These are phyloP conservation scores for Fomitiporia mediterranea DNA, from an alignment of 1,284 basidiomycete species.

Conservation along the genomic window DNA sequence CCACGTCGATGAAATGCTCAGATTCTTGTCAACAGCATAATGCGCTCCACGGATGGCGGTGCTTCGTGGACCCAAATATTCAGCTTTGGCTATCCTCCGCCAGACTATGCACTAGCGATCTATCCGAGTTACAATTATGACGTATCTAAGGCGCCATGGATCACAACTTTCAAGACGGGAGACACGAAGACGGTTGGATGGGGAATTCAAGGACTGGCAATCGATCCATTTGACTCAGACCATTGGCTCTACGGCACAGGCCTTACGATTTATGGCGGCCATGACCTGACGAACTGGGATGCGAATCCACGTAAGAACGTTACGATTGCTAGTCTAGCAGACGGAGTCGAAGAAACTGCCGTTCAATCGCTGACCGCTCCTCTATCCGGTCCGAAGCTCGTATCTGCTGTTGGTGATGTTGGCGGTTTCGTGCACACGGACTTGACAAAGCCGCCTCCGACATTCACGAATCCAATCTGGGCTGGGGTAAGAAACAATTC, in stretches of 20 bases:
- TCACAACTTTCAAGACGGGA: constrained; percentile 20
- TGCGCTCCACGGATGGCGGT: constrained; percentile 24
- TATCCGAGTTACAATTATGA: constrained; percentile 26
- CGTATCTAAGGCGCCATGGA: constrained; percentile 24
- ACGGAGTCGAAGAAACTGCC: constrained; percentile 24
- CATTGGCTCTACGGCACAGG: constrained; percentile 28
- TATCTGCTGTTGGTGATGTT: constrained; percentile 25
- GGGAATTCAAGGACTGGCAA: constrained; percentile 23
- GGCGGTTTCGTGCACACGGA: constrained; percentile 25
- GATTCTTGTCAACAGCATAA: constrained; percentile 13
- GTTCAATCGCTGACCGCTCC: constrained; percentile 25
- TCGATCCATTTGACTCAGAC: constrained; percentile 26
- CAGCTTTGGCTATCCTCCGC: constrained; percentile 20
- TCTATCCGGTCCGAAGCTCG: constrained; percentile 22
- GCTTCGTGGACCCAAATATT: constrained; percentile 20
- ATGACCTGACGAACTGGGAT: constrained; percentile 26
- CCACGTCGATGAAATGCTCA: not conserved
- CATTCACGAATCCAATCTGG: constrained; percentile 23
- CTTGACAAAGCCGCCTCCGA: constrained; percentile 22
- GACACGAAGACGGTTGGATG: constrained; percentile 25
- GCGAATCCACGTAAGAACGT: constrained; percentile 23
- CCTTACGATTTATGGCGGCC: constrained; percentile 23
- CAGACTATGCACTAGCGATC: constrained; percentile 14
- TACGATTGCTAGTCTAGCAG: constrained; percentile 25
- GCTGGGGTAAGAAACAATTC: constrained; percentile 11